Conservation (phyloP, 1,139 yeast genomes). For the Wickerhamiella pararugosa region DNA sequence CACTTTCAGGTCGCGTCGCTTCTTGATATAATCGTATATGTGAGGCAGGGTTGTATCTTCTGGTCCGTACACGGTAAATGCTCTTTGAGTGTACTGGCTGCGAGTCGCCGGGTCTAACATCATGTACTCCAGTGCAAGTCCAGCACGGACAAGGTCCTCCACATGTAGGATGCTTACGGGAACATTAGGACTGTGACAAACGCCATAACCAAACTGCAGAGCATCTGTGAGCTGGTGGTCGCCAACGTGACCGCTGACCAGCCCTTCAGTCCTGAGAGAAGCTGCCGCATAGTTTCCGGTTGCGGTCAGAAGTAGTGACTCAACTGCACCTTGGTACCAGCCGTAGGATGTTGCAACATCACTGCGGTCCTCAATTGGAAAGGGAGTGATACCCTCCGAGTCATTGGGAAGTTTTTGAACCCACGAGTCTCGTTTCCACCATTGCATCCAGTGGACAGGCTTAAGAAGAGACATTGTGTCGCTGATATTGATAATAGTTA, state of each 20-base stretch:
- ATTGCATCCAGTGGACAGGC: conserved; percentile 16
- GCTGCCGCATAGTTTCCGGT: conserved; percentile 8
- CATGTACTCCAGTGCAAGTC: conserved; percentile 17
- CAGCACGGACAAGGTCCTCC: conserved; percentile 22
- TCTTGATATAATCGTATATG: conserved; percentile 14
- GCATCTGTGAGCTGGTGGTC: conserved; percentile 20
- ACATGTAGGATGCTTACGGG: conserved; percentile 21
- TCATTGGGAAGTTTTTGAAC: conserved; percentile 8
- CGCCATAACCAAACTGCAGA: conserved; percentile 16
- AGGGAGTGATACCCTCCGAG: conserved; percentile 5
- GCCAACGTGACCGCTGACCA: conserved; percentile 20
- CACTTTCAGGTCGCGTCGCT: conserved; percentile 10
- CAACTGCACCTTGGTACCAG: conserved; percentile 17
- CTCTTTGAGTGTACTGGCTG: conserved; percentile 5
- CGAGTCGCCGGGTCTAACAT: conserved; percentile 15
- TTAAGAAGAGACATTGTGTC: conserved; percentile 16
- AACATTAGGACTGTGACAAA: conserved; percentile 17
- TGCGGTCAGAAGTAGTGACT: conserved; percentile 7
- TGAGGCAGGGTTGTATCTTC: conserved; percentile 16
- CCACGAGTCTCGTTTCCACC: conserved; percentile 12
- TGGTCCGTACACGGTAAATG: conserved; percentile 12
- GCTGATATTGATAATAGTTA: conserved; percentile 16
- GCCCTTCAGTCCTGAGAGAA: conserved; percentile 18
- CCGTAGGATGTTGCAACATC: conserved; percentile 18
- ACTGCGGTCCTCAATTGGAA: neutral